Conservation (phyloP, 2,329 filamentous ascomycete genomes). For the Aspergillus ruber region DNA sequence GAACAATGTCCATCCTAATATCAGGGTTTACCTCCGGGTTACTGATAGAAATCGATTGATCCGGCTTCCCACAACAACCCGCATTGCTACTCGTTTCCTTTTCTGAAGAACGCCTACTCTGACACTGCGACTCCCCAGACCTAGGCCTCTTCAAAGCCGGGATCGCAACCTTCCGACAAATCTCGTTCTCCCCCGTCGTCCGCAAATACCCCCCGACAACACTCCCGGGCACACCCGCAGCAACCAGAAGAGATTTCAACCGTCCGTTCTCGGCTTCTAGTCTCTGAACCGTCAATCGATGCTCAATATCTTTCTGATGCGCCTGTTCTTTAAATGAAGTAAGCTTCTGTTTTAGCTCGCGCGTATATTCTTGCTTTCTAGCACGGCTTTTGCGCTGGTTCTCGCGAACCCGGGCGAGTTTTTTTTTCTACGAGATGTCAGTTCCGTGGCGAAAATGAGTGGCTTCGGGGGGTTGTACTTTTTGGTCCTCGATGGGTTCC, state of each 20-base stretch:
- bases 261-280: constrained; percentile 29
- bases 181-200: constrained; percentile 10
- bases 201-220: constrained; percentile 23
- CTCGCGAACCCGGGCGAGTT: constrained; percentile 36
- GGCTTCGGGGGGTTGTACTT: too few species aligned
- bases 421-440: constrained; percentile 7
- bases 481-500: too few species aligned
- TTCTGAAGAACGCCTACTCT: background rate
- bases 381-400: constrained; percentile 35
- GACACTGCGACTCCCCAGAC: background rate
- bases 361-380: constrained; percentile 28
- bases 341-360: constrained; percentile 30
- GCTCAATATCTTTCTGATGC: constrained; percentile 26
- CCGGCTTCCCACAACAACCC: background rate
- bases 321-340: constrained; percentile 20
- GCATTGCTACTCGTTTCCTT: background rate
- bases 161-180: constrained; percentile 28
- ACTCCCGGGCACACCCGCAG: constrained; percentile 17
- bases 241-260: constrained; percentile 19
- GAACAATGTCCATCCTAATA: too few species aligned
- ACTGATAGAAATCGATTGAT: constrained; percentile 2
- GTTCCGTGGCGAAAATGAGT: too few species aligned
- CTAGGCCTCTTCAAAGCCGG: constrained; percentile 20
- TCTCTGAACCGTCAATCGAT: constrained; percentile 27
- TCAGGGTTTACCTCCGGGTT: too few species aligned